phyloP scores from a whole-genome alignment of 305 asterid genomes.

The Solanum hybrid region DNA sequence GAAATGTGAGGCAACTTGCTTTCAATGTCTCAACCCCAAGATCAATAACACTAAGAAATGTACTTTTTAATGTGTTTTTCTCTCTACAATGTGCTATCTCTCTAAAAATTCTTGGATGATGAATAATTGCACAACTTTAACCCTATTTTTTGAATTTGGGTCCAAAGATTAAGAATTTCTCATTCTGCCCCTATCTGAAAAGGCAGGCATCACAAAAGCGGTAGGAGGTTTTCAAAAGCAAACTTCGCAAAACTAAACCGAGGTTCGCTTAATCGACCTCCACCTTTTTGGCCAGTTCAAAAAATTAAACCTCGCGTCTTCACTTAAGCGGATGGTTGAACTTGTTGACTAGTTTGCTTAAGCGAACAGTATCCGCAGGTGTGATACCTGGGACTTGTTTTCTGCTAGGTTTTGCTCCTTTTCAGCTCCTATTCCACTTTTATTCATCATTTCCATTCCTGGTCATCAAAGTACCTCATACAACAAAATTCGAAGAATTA shows the following conservation, averaged over 20 bases:
- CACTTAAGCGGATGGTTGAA: neutral
- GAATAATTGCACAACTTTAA: neutral
- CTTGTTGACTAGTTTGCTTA: neutral
- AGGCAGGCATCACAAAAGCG: neutral
- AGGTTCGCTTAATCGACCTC: neutral
- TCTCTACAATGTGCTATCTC: neutral
- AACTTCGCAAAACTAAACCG: neutral
- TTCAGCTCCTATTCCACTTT: neutral
- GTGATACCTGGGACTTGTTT: neutral
- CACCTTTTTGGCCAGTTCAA: no score
- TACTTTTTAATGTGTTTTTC: neutral
- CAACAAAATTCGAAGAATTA: no score
- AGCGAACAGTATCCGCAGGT: neutral
- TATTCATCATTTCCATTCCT: neutral
- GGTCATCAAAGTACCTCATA: neutral
- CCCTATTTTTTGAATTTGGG: neutral
- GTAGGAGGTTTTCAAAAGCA: neutral
- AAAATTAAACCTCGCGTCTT: neutral
- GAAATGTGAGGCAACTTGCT: neutral
- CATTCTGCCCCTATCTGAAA: neutral
- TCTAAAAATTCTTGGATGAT: neutral
- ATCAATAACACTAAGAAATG: neutral
- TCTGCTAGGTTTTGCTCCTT: neutral
- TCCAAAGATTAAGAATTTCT: neutral
- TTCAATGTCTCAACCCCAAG: neutral